Conservation (phyloP, 805 yeast species). For the Grigorovia humatica region DNA sequence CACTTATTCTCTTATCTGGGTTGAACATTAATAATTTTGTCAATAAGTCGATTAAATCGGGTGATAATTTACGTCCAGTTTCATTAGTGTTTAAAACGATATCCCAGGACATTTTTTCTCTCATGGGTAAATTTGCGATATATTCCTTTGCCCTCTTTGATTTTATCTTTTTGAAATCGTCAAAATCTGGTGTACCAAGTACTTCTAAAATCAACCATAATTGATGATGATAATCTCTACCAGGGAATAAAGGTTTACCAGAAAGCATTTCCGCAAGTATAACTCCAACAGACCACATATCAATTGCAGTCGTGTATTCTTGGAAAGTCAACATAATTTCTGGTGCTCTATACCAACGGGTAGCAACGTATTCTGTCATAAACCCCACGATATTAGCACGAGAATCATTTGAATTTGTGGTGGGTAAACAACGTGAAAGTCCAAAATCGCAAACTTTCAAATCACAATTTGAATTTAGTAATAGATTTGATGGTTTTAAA, state of each 20-base stretch:
- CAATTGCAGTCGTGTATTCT: conserved; percentile 66
- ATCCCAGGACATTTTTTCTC: conserved; percentile 42
- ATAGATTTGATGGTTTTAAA: conserved; percentile 61
- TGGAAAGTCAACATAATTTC: conserved; percentile 70
- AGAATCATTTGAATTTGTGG: conserved; percentile 30
- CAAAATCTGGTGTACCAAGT: conserved; percentile 63
- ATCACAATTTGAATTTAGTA: conserved; percentile 62
- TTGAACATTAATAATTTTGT: conserved; percentile 64
- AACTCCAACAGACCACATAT: conserved; percentile 75
- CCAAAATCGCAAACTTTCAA: conserved; percentile 76
- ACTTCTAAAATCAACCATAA: conserved; percentile 54
- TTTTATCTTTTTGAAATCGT: conserved; percentile 64
- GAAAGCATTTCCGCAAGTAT: conserved; percentile 59
- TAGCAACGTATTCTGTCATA: conserved; percentile 74
- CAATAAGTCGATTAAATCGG: conserved; percentile 47
- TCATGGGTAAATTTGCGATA: conserved; percentile 54
- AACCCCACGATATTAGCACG: conserved; percentile 40
- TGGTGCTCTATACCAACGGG: conserved; percentile 80
- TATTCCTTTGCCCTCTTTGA: conserved; percentile 70
- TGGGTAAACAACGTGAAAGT: conserved; percentile 42
- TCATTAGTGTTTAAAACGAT: conserved; percentile 12
- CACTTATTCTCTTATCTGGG: conserved; percentile 65
- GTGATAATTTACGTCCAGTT: conserved; percentile 24
- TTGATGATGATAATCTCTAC: conserved; percentile 64
- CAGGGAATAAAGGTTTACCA: conserved; percentile 61